A percentile compares a stretch with the other conserved stretches of the same genome.
These are phyloP conservation scores for Cucumis hystrix DNA, from an alignment of 306 rosid species.

Conservation along the genomic window DNA sequence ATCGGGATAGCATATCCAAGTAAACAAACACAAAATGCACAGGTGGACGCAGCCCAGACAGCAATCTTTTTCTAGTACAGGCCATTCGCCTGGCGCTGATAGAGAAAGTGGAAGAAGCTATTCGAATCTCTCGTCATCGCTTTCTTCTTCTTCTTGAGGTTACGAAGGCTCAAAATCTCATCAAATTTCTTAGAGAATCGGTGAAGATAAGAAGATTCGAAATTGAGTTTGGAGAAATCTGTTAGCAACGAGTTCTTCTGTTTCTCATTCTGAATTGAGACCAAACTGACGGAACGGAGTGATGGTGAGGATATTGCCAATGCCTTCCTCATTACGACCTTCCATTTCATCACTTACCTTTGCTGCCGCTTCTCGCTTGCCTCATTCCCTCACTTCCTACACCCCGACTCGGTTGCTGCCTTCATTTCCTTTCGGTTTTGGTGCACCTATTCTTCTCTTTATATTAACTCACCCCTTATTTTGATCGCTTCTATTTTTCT, in stretches of 20 bases:
- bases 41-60: constrained; percentile 5
- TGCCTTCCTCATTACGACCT: constrained; percentile 71
- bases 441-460: constrained; percentile 11
- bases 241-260: not conserved
- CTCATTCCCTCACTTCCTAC: constrained; percentile 29
- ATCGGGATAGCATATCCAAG: not conserved
- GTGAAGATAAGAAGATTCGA: not conserved
- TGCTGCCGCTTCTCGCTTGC: constrained; percentile 26
- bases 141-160: not conserved
- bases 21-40: not conserved
- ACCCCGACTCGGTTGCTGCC: constrained; percentile 31
- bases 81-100: not conserved
- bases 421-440: constrained; percentile 28
- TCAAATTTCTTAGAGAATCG: not conserved
- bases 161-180: not conserved
- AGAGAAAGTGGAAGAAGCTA: not conserved
- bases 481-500: not conserved
- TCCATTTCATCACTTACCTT: constrained; percentile 48
- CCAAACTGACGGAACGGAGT: not conserved
- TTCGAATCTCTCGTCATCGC: not conserved
- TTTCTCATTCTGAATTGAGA: not conserved
- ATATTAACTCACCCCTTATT: not conserved
- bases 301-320: constrained; percentile 55
- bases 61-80: not conserved
- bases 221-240: not conserved